Percentiles rank a stretch among this genome's conserved stretches.
These are phyloP conservation scores for Microdochium trichocladiopsis DNA, from an alignment of 2,329 filamentous ascomycete species.

Conservation along the genomic window DNA sequence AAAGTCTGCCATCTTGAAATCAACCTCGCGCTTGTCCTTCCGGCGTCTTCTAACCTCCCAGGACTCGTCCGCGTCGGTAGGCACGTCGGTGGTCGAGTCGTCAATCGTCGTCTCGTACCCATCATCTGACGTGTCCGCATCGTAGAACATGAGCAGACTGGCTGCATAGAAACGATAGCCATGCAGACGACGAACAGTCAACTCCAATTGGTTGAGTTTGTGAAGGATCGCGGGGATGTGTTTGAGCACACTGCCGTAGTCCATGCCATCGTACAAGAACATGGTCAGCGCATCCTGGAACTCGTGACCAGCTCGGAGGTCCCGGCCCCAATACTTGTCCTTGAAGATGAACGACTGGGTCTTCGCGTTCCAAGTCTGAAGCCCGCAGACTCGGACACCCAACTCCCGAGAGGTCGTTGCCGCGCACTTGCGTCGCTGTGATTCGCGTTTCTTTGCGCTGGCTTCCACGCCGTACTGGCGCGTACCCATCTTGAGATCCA, in stretches of 20 bases:
- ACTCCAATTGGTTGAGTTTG: conserved; percentile 76
- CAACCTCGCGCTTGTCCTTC: conserved; percentile 57
- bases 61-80: conserved; percentile 51
- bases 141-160: conserved; percentile 91
- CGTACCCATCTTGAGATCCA: conserved; percentile 98
- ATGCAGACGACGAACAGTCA: conserved; percentile 70
- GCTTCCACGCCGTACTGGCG: conserved; percentile 94
- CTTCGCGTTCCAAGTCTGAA: conserved; percentile 90
- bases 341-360: conserved; percentile 86
- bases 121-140: conserved; percentile 62
- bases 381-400: conserved; percentile 87
- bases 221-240: conserved; percentile 84
- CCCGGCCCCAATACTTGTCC: conserved; percentile 94
- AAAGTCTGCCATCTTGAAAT: conserved; percentile 97
- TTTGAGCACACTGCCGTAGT: conserved; percentile 69
- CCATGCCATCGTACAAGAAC: conserved; percentile 86
- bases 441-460: conserved; percentile 83
- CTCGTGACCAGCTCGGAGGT: conserved; percentile 77
- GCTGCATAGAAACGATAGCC: conserved; percentile 95
- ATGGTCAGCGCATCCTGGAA: conserved; percentile 83
- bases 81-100: conserved; percentile 51
- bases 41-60: conserved; percentile 28
- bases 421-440: conserved; percentile 87
- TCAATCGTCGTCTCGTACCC: conserved; percentile 44
- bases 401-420: conserved; percentile 86